Evolutionary conservation across 164 flowering plant genomes (phyloP), one percentile per base, ranked within the genome.

Genomic region (Piper longum): DNA sequence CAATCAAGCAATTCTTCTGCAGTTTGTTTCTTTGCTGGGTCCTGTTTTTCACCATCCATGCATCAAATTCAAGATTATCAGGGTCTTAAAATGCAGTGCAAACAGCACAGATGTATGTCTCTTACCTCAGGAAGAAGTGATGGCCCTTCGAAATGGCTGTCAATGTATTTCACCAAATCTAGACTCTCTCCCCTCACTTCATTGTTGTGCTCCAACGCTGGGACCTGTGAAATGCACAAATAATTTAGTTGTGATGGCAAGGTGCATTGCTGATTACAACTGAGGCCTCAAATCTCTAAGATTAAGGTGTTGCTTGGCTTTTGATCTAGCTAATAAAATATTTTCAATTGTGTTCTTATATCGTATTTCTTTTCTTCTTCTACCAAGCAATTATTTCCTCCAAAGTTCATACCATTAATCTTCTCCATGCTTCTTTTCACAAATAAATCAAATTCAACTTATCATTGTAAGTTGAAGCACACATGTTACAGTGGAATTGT

Each of bases 171-270:
- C 16, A 90, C 71, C 81, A 90, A 75, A 67, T 87, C 95, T 59
- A 90, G 78, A 67, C 90, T 85, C 77, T 90, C 95, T 65, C 87
- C 97, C 60, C 26, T 83, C 16, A 90, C 80, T 78, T 84, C 75
- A 67, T 80, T 79, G 59, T 87, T 80, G 77, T 87, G 92, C 71
- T 90, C 97, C 74, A 90, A 66, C 11, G 93, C 56, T 66, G 96
- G 96, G 59, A 88, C 96, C 96, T 88, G 77, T 48, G 58, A 16
- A 45, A 41, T 59, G 60, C 6, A 9, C 51, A 12, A 69, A 4
- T 57, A 52, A 43, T 58, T 39, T 41, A 17, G 14, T 41, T 54
- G 8, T 5, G 52, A 5, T 48, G 52, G 8, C 36, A 26, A 48
- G 52, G 14, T 48, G 14, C 4, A 9, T 9, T 9, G 14, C 14